These are phyloP conservation scores for Scutellaria baicalensis DNA, from an alignment of 257 asterid species.

Conservation along the genomic window DNA sequence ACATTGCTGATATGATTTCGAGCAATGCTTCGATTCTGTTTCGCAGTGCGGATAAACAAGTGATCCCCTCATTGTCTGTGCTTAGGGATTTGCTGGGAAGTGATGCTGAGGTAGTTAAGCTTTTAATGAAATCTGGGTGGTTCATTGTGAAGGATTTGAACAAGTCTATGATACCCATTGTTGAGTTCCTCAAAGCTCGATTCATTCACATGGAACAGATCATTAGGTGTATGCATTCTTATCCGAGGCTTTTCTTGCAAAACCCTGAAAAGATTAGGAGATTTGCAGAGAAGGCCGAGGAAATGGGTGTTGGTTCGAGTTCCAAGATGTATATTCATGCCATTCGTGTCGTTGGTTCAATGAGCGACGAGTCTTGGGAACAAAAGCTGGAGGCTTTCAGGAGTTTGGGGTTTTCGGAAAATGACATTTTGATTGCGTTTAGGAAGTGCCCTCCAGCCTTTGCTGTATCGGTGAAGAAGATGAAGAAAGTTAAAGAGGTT, in stretches of 20 bases:
- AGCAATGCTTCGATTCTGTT: slow-evolving; percentile 12
- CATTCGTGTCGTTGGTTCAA: slow-evolving; percentile 6
- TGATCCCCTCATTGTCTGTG: slow-evolving; percentile 18
- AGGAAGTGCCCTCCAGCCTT: background rate
- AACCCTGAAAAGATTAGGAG: slow-evolving; percentile 21
- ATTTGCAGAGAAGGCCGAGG: slow-evolving; percentile 21
- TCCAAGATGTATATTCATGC: slow-evolving; percentile 16
- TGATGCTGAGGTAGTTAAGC: slow-evolving; percentile 16
- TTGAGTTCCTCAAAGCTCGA: slow-evolving; percentile 21
- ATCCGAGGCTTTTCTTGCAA: slow-evolving; percentile 25
- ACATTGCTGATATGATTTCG: slow-evolving; percentile 19
- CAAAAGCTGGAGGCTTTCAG: slow-evolving; percentile 11
- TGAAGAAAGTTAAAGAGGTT: slow-evolving; percentile 9
- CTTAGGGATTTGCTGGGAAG: slow-evolving; percentile 16
- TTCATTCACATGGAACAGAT: slow-evolving; percentile 12
- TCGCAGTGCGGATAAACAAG: background rate
- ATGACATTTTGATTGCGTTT: slow-evolving; percentile 3
- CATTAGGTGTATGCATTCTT: background rate
- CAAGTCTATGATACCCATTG: slow-evolving; percentile 28
- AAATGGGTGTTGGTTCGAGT: slow-evolving; percentile 5
- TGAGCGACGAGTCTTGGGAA: slow-evolving; percentile 15
- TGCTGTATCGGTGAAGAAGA: slow-evolving; percentile 4
- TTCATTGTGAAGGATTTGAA: slow-evolving; percentile 18
- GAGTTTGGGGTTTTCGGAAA: slow-evolving; percentile 20
- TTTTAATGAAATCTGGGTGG: slow-evolving; percentile 19